These are phyloP conservation scores for Carex scoparia DNA, from an alignment of 176 grass and related monocot species.

Conservation along the genomic window DNA sequence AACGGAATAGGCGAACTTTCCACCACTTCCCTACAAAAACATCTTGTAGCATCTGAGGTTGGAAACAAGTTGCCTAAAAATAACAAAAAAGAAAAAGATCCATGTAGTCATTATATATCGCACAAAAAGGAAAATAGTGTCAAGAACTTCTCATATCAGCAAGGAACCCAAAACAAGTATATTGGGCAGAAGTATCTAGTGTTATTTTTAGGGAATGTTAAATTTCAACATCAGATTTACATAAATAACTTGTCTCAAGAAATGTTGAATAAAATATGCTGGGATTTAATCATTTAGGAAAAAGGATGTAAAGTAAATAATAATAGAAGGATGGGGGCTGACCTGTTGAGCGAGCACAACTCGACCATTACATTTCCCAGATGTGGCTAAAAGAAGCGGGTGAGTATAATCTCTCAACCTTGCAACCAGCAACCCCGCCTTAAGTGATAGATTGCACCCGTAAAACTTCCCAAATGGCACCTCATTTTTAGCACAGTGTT, in stretches of 20 bases:
- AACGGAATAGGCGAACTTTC: constrained; percentile 88
- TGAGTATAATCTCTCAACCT: constrained; percentile 80
- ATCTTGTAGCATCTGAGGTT: constrained; percentile 87
- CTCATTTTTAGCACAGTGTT: constrained; percentile 65
- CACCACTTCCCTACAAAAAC: constrained; percentile 91
- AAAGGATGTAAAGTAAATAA: constrained; percentile 10
- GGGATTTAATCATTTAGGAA: not conserved
- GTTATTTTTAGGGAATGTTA: not conserved
- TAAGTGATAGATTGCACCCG: constrained; percentile 84
- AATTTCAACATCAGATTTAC: constrained; percentile 6
- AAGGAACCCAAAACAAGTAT: not conserved
- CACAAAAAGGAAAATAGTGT: not conserved
- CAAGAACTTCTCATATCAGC: too few relatives aligned
- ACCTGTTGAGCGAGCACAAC: constrained; percentile 97
- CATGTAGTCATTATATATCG: not conserved
- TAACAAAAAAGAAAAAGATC: not conserved
- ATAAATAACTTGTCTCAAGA: constrained; percentile 1
- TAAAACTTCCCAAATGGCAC: constrained; percentile 92
- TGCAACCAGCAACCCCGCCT: constrained; percentile 55
- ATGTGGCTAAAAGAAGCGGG: constrained; percentile 72
- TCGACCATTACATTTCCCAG: constrained; percentile 84
- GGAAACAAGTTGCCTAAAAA: constrained; percentile 87
- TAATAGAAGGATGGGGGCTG: constrained; percentile 17
- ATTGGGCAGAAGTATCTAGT: not conserved
- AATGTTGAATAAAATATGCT: not conserved